Conservation (phyloP, 2,329 filamentous ascomycete genomes). For the Myriosclerotinia curreyana region DNA sequence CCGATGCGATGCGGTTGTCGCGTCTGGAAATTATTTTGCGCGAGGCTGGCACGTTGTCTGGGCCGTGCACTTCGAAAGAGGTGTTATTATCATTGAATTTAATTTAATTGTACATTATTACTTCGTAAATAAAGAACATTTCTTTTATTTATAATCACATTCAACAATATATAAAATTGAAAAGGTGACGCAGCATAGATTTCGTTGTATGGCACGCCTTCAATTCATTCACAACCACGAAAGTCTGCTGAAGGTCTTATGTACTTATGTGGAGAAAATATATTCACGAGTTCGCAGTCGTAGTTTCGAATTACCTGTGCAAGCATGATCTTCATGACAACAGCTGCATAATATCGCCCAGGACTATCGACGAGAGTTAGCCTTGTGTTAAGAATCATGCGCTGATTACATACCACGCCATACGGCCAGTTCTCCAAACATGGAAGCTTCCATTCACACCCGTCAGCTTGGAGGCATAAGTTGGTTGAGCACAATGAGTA, state of each 20-base stretch:
- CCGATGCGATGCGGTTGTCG: conserved; percentile 16
- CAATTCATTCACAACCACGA: no score
- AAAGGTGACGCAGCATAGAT: no score
- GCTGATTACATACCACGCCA: no score
- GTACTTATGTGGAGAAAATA: no score
- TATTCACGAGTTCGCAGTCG: background rate
- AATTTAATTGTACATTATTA: no score
- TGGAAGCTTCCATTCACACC: conserved; percentile 11
- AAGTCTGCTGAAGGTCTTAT: no score
- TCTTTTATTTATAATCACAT: no score
- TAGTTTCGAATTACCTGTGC: conserved; percentile 11
- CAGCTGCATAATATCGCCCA: conserved; percentile 20
- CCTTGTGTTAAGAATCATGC: background rate
- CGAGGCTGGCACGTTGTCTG: conserved; percentile 10
- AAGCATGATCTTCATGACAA: conserved; percentile 3
- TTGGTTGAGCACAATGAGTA: background rate
- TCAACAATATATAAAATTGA: no score
- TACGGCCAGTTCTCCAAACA: conserved; percentile 18
- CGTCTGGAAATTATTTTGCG: conserved; percentile 18
- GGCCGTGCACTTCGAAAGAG: no score
- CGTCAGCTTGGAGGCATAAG: background rate
- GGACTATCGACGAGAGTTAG: conserved; percentile 5
- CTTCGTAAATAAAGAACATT: no score
- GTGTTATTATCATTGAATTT: no score
- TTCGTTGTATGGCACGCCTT: no score